phyloP scores from a whole-genome alignment of 305 asterid genomes.

The Euphrasia arctica region DNA sequence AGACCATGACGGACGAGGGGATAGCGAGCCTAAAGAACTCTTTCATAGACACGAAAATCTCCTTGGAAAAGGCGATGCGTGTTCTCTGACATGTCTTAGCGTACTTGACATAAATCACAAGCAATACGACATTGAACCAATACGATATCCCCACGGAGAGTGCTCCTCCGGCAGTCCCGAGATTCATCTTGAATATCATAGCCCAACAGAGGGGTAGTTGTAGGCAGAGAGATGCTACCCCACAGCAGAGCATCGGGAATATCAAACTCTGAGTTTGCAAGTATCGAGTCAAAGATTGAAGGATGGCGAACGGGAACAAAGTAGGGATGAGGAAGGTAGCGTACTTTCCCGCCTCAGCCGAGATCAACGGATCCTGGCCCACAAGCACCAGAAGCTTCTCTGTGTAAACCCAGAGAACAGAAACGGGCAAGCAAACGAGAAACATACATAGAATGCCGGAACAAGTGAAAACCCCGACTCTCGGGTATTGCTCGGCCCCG shows the following conservation, averaged over 20 bases:
- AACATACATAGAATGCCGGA: neutral
- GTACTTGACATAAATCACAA: constrained; percentile 1
- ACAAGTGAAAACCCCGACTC: neutral
- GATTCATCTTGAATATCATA: neutral
- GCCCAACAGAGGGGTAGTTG: constrained; percentile 4
- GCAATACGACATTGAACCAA: constrained; percentile 8
- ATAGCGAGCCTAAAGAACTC: constrained; percentile 11
- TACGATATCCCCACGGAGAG: neutral
- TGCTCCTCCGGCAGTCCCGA: constrained; percentile 9
- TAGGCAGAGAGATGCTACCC: neutral
- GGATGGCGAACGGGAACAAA: neutral
- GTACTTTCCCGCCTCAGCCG: neutral
- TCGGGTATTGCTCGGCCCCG: neutral
- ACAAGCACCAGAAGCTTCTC: neutral
- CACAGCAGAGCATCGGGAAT: constrained; percentile 5
- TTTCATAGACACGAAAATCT: neutral
- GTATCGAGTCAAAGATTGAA: constrained; percentile 4
- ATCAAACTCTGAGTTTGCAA: constrained; percentile 11
- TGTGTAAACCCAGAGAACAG: neutral
- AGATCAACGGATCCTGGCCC: constrained; percentile 10
- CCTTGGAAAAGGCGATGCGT: neutral
- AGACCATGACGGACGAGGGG: constrained; percentile 12
- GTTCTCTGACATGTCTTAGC: neutral
- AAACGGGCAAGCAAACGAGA: constrained; percentile 8
- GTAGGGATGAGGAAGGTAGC: neutral